phyloP scores from a whole-genome alignment of 331 rosid species.

The Malus hybrid region DNA sequence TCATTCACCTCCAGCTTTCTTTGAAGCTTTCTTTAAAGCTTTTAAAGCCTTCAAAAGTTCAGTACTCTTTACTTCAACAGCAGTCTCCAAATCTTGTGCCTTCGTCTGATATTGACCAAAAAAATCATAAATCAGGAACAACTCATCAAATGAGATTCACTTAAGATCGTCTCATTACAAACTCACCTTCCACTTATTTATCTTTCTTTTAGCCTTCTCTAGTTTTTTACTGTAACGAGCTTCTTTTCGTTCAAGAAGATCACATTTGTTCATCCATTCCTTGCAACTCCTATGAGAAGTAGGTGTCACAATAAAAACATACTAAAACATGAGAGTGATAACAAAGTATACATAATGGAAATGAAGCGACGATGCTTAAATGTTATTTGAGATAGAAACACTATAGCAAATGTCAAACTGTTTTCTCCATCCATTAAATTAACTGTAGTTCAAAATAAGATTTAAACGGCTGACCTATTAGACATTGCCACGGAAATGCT shows the following conservation, averaged over 20 bases:
- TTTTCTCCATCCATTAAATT: neutral
- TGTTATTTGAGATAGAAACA: neutral
- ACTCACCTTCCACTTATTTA: constrained; percentile 52
- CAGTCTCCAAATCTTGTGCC: constrained; percentile 64
- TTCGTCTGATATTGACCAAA: constrained; percentile 41
- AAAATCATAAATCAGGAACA: constrained; percentile 1
- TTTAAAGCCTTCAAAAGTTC: constrained; percentile 49
- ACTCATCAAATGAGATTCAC: constrained; percentile 11
- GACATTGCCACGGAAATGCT: constrained; percentile 67
- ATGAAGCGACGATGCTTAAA: neutral
- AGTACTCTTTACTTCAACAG: constrained; percentile 58
- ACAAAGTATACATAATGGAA: constrained; percentile 3
- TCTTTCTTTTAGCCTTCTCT: constrained; percentile 42
- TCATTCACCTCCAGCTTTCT: constrained; percentile 19
- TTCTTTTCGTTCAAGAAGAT: constrained; percentile 59
- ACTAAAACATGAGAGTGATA: neutral
- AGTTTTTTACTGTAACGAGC: neutral
- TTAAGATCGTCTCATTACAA: constrained; percentile 4
- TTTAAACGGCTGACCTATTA: constrained; percentile 46
- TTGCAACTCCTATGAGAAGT: constrained; percentile 64
- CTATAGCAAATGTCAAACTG: neutral
- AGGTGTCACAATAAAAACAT: constrained; percentile 12
- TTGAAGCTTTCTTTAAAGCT: constrained; percentile 44
- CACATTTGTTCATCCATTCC: constrained; percentile 77
- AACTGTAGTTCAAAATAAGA: neutral